Evolutionary conservation across 75 land plant species (phyloP), one percentile per base, ranked within the genome.

Genomic region (Cupressus sempervirens): DNA sequence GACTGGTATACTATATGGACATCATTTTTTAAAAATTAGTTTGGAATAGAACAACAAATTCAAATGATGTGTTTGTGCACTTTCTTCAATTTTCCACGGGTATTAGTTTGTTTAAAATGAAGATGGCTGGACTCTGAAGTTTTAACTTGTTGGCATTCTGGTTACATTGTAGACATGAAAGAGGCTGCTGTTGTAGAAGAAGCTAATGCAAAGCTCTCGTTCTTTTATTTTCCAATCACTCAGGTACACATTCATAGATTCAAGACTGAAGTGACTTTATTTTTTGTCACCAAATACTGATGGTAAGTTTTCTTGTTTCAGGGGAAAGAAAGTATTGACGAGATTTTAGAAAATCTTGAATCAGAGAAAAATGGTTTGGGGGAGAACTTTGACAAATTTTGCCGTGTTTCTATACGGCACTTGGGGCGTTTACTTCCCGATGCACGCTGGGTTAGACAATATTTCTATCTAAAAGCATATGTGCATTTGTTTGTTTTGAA

Each of bases 341-440:
- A 18, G n/a, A 90, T 93, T 73, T 85, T 89, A 76, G 89, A 92
- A 36, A 87, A 75, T 74, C 65, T 95, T 50, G 77, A 86, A 9
- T 81, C 76, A 65, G 88, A 89, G 45, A 88, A 87, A 48, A 43
- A 36, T 56, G 88, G 58, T 20, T 81, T 73, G 43, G 32, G 10
- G 9, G 92, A 89, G 40, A 88, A 76, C 38, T 92, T 86, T 83
- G 89, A 90, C 9, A 88, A 48, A 0, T 91, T 91, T 46, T 83
- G 87, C 58, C 90, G 93, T 40, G 95, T 95, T 3, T 87, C 91
- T 9, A 88, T 95, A 74, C 88, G 96, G 36, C 62, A 95, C 53
- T 85, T 93, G 32, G 96, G 96, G 52, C 89, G 96, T 68, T 80
- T 95, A 35, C 95, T 95, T 77, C 93, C 95, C 48, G 91, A 92